Conservation (phyloP, 2,329 filamentous ascomycete species). For the Neopestalotiopsis sp. region DNA sequence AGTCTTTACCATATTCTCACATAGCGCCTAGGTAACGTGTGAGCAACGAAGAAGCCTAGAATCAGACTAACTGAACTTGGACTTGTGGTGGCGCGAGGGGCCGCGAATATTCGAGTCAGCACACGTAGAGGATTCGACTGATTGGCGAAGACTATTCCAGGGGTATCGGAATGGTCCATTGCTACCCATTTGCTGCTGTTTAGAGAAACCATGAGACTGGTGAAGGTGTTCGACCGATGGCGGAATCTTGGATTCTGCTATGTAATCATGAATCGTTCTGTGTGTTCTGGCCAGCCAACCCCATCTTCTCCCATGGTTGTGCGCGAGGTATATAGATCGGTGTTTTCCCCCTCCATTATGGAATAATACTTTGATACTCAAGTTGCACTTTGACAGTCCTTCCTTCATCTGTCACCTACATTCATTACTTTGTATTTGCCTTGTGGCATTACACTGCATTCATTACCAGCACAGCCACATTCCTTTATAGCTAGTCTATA, state of each 20-base stretch:
- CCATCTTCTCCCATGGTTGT: background rate
- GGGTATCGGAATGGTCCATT: background rate
- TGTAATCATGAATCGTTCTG: background rate
- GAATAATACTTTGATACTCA: background rate
- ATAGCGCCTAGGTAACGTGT: background rate
- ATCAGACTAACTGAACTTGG: background rate
- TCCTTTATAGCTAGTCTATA: constrained; percentile 6
- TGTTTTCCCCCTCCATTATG: background rate
- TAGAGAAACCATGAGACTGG: background rate
- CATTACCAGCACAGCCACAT: background rate
- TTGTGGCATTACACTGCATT: background rate
- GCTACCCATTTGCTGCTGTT: background rate
- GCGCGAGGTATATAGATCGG: background rate
- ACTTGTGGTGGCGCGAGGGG: background rate
- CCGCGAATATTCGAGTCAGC: constrained; percentile 1
- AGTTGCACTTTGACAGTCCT: constrained; percentile 7
- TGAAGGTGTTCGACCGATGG: background rate
- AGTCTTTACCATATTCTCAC: background rate
- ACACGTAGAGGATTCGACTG: background rate
- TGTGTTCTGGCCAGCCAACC: background rate
- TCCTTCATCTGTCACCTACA: constrained; percentile 10
- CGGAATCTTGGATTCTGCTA: background rate
- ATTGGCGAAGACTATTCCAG: background rate
- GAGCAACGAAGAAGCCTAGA: background rate
- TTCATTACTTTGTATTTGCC: constrained; percentile 7